Conservation (phyloP, 1,284 basidiomycete species). For the Sutorius eximius region DNA sequence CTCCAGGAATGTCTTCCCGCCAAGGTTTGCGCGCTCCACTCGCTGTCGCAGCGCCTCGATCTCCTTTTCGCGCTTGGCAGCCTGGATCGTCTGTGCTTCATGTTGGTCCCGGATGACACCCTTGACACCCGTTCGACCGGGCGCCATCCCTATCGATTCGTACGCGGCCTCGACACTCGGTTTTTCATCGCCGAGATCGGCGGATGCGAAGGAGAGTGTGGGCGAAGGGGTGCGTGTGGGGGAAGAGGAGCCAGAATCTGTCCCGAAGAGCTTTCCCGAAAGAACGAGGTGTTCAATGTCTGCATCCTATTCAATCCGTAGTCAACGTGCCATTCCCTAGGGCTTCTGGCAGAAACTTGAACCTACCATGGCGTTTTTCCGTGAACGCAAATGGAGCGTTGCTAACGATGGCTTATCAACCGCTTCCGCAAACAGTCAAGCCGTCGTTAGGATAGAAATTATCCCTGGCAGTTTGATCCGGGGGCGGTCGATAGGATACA, state of each 20-base stretch:
- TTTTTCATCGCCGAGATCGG: conserved; percentile 39
- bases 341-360: background rate
- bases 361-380: conserved; percentile 13
- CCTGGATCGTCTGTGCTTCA: conserved; percentile 59
- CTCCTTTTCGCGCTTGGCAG: conserved; percentile 49
- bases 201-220: conserved; percentile 34
- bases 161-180: conserved; percentile 27
- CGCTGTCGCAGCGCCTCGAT: conserved; percentile 48
- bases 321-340: background rate
- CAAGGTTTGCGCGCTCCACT: conserved; percentile 63
- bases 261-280: conserved; percentile 73
- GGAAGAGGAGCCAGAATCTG: conserved; percentile 42
- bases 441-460: background rate
- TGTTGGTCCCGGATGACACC: conserved; percentile 77
- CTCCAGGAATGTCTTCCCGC: conserved; percentile 68
- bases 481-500: background rate
- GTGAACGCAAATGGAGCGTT: background rate
- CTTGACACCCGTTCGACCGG: conserved; percentile 80
- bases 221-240: conserved; percentile 56
- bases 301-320: conserved; percentile 35
- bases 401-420: conserved; percentile 16
- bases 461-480: background rate
- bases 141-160: conserved; percentile 75
- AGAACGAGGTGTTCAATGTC: conserved; percentile 76
- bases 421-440: background rate